Base-by-base conservation (phyloP, 345 rosid species). In the Draba incana region DNA sequence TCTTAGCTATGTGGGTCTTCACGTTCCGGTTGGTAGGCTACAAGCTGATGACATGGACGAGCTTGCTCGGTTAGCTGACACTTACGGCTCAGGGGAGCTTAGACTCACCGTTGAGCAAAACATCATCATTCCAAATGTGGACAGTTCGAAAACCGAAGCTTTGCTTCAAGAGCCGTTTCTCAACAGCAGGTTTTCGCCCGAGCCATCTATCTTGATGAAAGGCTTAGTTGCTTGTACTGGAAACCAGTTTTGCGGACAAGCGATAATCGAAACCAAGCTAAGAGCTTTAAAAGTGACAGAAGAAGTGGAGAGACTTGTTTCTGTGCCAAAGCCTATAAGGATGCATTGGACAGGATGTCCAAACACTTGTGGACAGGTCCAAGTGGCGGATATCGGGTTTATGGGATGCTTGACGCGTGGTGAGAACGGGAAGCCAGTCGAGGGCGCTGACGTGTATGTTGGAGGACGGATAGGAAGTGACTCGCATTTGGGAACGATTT, bases 291-390 rank as follows among this genome's bases (percentile, higher is more conserved):
- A 86, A 75, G 96, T 90, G 76, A 85, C 96, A 0, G 88, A 88
- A 75, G 99, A 94, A 70, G 92, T 94, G 11, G 84, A 80, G 65
- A 80, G 89, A 79, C 81, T 87, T 1, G 96, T 94, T 44, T 79
- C 89, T 0, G 85, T 94, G 37, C 73, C 74, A 1, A 70, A 52
- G 51, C 87, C 90, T 0, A 80, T 94, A 44, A 87, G 99, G 81
- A 88, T 90, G 96, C 99, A 94, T 52, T 94, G 97, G 99, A 94
- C 97, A 0, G 97, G 99, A 5, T 94, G 99, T 75, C 99, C 99
- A 11, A 90, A 87, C 69, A 82, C 79, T 13, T 93, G 99, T 1
- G 98, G 86, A 5, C 98, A 92, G 38, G 96, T 92, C 3, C 98
- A 93, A 57, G 98, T 93, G 1, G 97, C 98, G 2, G 98, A 90